phyloP scores from a whole-genome alignment of 2,329 filamentous ascomycete genomes.

The Cryphonectria naterciae region DNA sequence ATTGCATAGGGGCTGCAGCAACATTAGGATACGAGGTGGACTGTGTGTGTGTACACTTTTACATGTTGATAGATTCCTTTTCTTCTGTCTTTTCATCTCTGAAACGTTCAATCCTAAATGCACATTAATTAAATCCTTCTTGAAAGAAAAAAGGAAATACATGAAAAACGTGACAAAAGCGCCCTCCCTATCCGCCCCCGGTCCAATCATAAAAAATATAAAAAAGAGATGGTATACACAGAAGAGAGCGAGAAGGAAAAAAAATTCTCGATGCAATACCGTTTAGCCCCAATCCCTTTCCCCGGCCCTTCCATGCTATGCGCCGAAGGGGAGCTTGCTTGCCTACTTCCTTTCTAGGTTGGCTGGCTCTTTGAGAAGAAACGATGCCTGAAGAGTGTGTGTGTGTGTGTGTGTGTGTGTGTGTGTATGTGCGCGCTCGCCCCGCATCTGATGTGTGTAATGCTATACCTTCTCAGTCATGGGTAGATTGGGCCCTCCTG shows the following conservation, averaged over 20 bases:
- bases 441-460: not conserved
- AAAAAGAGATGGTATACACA: not conserved
- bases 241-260: not conserved
- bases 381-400: not conserved
- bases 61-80: not conserved
- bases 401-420: not conserved
- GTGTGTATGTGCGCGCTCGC: not conserved
- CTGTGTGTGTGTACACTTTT: not conserved
- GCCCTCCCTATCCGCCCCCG: not conserved
- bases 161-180: not conserved
- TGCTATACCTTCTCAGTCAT: slow-evolving; percentile 12
- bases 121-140: not conserved
- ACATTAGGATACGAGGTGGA: not conserved
- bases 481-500: not conserved
- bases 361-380: not conserved
- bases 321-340: not conserved
- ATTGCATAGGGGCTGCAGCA: not conserved
- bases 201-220: not conserved
- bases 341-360: not conserved
- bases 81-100: not conserved
- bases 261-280: not conserved
- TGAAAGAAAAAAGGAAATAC: not conserved
- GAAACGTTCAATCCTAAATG: not conserved
- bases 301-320: not conserved
- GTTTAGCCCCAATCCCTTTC: not conserved